Base-by-base conservation (phyloP, 345 rosid species). In the Rhodomyrtus tomentosa region DNA sequence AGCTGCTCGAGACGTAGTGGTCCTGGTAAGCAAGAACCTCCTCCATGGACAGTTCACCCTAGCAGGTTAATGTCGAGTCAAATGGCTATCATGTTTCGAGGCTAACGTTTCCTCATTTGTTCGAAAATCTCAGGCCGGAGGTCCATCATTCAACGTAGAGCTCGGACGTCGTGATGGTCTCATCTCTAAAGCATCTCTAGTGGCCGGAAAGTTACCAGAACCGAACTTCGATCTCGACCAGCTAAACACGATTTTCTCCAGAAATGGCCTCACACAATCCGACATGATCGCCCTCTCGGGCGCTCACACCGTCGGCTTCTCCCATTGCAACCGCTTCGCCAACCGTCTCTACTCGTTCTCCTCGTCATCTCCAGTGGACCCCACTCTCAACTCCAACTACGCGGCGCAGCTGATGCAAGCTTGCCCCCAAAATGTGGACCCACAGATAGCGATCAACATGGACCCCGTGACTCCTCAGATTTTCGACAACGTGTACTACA, bases 231-330 rank as follows among this genome's bases (percentile, higher is more conserved):
- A 88, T 80, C 91, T 94, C 5, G 81, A 21, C 6, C 90, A 91
- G 76, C 93, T 95, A 7, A 89, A 83, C 25, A 3, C 91, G 4
- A 85, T 92, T 4, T 97, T 97, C 58, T 93, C 91, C 62, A 88
- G 82, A 11, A 82, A 95, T 89, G 85, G 83, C 83, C 96, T 97
- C 4, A 91, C 83, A 27, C 91, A 93, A 73, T 49, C 86, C 24
- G 98, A 97, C 82, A 92, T 94, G 99, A 90, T 97, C 79, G 98
- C 98, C 20, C 95, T 97, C 48, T 97, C 98, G 0, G 99, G 98
- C n/a, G 96, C 94, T 16, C 99, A 97, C 83, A 95, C 98, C 0
- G 10, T 97, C 7, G 98, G 98, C 59, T 95, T 95, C 90, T 95
- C 98, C 62, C 98, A 95, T 82, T 97, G 98, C 88, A 16, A 62